Conservation (phyloP, 176 grass and related monocot genomes). For the Triticum urartu region DNA sequence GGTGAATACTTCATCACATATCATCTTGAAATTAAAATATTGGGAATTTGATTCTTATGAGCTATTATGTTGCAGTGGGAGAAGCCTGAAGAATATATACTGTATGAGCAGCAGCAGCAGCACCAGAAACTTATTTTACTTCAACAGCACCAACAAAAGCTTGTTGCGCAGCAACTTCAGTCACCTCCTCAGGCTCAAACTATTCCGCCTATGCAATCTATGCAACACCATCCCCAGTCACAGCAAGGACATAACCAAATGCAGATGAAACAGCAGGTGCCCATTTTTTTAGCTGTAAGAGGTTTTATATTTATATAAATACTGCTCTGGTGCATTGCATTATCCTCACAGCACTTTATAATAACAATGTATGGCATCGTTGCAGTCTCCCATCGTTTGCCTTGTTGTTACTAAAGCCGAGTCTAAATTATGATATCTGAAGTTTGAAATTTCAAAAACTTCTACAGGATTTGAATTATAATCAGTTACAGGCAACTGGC, state of each 20-base stretch:
- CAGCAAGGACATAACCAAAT: conserved; percentile 78
- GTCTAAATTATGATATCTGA: neutral
- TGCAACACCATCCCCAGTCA: conserved; percentile 60
- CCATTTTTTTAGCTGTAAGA: conserved; percentile 37
- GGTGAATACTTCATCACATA: conserved; percentile 40
- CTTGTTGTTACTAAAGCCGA: conserved; percentile 18
- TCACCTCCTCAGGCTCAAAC: conserved; percentile 65
- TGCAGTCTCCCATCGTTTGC: neutral
- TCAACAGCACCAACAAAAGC: conserved; percentile 94
- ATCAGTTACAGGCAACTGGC: conserved; percentile 61
- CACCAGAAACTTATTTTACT: conserved; percentile 88
- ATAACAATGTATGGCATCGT: neutral
- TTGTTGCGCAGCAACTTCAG: conserved; percentile 79
- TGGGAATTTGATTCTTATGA: neutral
- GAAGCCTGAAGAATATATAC: conserved; percentile 87
- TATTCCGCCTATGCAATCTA: conserved; percentile 49
- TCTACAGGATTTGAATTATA: conserved; percentile 73
- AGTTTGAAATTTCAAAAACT: neutral
- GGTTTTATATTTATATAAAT: conserved; percentile 2
- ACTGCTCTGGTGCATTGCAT: neutral
- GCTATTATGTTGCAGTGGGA: conserved; percentile 68
- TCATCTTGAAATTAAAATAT: neutral
- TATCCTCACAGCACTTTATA: neutral
- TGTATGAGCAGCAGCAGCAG: conserved; percentile 85
- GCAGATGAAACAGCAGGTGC: conserved; percentile 73